phyloP scores from a whole-genome alignment of 1,139 yeast species.

The Yamadazyma mexicana region DNA sequence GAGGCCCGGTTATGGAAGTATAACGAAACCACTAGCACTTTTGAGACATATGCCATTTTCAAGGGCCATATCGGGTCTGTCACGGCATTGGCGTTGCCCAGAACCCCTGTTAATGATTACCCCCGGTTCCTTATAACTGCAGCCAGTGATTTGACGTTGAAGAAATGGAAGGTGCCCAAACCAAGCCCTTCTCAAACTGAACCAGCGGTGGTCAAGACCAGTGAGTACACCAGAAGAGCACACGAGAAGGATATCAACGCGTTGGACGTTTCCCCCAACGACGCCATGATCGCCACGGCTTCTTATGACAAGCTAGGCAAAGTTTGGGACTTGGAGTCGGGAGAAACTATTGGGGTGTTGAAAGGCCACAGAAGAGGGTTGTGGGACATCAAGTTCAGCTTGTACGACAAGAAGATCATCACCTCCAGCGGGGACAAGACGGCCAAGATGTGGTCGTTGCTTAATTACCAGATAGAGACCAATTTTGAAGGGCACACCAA shows the following conservation, averaged over 20 bases:
- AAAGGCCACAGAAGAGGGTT: slow-evolving; percentile 92
- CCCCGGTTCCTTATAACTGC: slow-evolving; percentile 85
- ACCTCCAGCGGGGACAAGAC: slow-evolving; percentile 93
- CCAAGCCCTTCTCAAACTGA: slow-evolving; percentile 13
- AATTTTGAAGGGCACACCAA: slow-evolving; percentile 96
- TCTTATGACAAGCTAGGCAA: slow-evolving; percentile 94
- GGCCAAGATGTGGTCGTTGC: slow-evolving; percentile 82
- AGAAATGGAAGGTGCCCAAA: slow-evolving; percentile 80
- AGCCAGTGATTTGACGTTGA: slow-evolving; percentile 84
- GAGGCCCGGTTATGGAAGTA: slow-evolving; percentile 82
- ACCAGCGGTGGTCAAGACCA: slow-evolving; percentile 38
- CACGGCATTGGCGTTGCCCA: slow-evolving; percentile 78
- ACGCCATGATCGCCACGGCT: slow-evolving; percentile 85
- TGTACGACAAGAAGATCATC: slow-evolving; percentile 69
- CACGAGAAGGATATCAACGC: slow-evolving; percentile 96
- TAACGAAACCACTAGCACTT: slow-evolving; percentile 40
- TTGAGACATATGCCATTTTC: slow-evolving; percentile 59
- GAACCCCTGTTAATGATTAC: slow-evolving; percentile 45
- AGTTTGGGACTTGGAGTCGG: slow-evolving; percentile 78
- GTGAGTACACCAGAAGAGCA: slow-evolving; percentile 89
- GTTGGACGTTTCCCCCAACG: slow-evolving; percentile 85
- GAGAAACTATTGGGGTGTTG: slow-evolving; percentile 82
- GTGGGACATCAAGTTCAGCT: slow-evolving; percentile 87
- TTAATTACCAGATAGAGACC: slow-evolving; percentile 69
- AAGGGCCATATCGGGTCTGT: slow-evolving; percentile 88